A percentile compares a stretch with the other conserved stretches of the same genome.
Evolutionary conservation across 1,139 yeast species (phyloP).

Genomic region (Pichia kudriavzevii): DNA sequence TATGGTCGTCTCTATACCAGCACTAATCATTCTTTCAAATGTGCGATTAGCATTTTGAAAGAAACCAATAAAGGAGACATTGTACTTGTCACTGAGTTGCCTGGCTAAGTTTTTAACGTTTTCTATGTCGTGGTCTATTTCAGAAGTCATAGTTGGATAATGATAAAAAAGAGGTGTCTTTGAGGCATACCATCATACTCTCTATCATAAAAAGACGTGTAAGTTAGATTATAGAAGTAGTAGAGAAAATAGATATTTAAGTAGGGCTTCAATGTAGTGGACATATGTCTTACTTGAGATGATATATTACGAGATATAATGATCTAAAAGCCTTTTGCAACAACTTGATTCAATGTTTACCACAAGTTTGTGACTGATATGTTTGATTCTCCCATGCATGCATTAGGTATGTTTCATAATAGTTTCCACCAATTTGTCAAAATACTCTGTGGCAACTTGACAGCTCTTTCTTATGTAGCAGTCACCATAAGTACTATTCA

Average conservation of each 20-base stretch:
- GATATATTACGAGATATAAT: no score
- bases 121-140: constrained; percentile 1
- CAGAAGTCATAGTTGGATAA: neutral
- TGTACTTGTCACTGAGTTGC: constrained; percentile 8
- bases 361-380: constrained; percentile 1
- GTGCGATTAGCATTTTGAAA: constrained; percentile 9
- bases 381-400: no score
- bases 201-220: no score
- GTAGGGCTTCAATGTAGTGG: no score
- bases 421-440: no score
- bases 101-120: constrained; percentile 5
- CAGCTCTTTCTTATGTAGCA: no score
- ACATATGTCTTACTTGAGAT: constrained; percentile 4
- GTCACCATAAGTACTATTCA: no score
- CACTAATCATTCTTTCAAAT: constrained; percentile 10
- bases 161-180: neutral
- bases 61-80: constrained; percentile 12
- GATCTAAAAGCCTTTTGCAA: no score
- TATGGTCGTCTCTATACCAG: constrained; percentile 8
- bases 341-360: neutral
- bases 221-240: no score
- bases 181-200: no score
- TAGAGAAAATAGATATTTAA: no score
- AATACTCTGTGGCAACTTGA: no score
- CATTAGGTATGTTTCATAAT: neutral